These are phyloP conservation scores for Ceratonia siliqua DNA, from an alignment of 306 rosid species.

Conservation along the genomic window DNA sequence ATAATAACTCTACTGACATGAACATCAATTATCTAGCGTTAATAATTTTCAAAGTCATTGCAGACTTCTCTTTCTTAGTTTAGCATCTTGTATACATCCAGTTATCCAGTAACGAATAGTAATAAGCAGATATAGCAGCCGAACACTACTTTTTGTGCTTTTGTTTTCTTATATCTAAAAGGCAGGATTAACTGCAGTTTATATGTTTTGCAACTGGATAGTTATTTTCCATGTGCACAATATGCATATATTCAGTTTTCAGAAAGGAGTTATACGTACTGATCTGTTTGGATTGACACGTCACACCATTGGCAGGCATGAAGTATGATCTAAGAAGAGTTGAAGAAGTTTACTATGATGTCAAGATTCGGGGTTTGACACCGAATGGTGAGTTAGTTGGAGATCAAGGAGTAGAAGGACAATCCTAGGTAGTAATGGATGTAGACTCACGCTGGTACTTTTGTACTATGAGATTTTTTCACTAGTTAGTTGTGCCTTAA, in stretches of 20 bases:
- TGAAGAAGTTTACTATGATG: constrained; percentile 93
- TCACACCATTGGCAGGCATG: constrained; percentile 64
- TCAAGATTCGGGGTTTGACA: constrained; percentile 84
- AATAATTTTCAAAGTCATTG: neutral
- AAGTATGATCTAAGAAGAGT: constrained; percentile 88
- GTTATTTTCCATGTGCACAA: neutral
- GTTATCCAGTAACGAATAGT: neutral
- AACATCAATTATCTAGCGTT: neutral
- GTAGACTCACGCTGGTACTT: neutral
- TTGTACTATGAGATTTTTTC: neutral
- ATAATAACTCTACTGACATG: neutral
- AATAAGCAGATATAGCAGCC: neutral
- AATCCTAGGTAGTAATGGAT: constrained; percentile 19
- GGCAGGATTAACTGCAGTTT: neutral
- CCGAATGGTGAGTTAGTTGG: constrained; percentile 48
- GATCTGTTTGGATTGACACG: constrained; percentile 17
- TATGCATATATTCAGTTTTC: constrained; percentile 10
- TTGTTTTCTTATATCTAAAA: neutral
- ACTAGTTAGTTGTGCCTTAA: neutral
- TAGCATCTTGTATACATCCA: neutral
- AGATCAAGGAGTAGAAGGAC: constrained; percentile 45
- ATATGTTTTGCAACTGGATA: neutral
- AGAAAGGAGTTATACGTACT: neutral
- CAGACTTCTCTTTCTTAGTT: neutral
- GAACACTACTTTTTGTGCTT: neutral